Evolutionary conservation across 805 yeast genomes (phyloP).

Genomic region (Cyberlindnera misumaiensis): DNA sequence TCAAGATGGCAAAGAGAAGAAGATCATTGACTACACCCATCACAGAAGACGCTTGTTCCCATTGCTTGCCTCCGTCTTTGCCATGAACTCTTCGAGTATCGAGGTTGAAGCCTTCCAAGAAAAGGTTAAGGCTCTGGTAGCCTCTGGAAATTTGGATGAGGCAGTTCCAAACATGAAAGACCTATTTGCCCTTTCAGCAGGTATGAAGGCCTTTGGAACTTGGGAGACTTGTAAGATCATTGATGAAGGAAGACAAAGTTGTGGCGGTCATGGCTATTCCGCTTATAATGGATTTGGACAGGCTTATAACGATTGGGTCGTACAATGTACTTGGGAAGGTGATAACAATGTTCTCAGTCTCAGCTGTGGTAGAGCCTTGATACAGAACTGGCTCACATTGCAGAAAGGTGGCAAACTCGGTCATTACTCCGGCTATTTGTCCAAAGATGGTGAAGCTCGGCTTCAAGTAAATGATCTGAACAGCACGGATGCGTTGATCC

Average conservation of each 20-base stretch:
- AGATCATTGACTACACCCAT: slow-evolving; percentile 41
- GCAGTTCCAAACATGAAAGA: slow-evolving; percentile 63
- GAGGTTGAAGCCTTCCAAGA: slow-evolving; percentile 43
- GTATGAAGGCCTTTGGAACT: slow-evolving; percentile 82
- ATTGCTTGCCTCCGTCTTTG: slow-evolving; percentile 68
- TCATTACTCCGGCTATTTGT: slow-evolving; percentile 25
- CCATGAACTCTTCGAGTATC: slow-evolving; percentile 52
- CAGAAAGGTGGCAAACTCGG: slow-evolving; percentile 25
- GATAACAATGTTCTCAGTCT: slow-evolving; percentile 82
- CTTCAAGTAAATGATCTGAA: slow-evolving; percentile 17
- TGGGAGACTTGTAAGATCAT: slow-evolving; percentile 78
- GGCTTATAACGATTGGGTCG: slow-evolving; percentile 86
- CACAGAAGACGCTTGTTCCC: slow-evolving; percentile 81
- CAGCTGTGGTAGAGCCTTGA: slow-evolving; percentile 69
- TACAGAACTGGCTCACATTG: slow-evolving; percentile 31
- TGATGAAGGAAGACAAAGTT: slow-evolving; percentile 80
- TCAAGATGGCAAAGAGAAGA: slow-evolving; percentile 32
- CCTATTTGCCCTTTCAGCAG: slow-evolving; percentile 78
- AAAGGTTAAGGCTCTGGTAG: slow-evolving; percentile 28
- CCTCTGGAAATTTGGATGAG: slow-evolving; percentile 33
- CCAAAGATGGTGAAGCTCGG: slow-evolving; percentile 3
- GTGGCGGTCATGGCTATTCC: slow-evolving; percentile 96
- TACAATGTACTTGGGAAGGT: slow-evolving; percentile 98
- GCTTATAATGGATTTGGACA: slow-evolving; percentile 84
- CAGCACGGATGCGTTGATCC: slow-evolving; percentile 9